phyloP scores from a whole-genome alignment of 139 green algal genomes.

The Chlorella sp. region DNA sequence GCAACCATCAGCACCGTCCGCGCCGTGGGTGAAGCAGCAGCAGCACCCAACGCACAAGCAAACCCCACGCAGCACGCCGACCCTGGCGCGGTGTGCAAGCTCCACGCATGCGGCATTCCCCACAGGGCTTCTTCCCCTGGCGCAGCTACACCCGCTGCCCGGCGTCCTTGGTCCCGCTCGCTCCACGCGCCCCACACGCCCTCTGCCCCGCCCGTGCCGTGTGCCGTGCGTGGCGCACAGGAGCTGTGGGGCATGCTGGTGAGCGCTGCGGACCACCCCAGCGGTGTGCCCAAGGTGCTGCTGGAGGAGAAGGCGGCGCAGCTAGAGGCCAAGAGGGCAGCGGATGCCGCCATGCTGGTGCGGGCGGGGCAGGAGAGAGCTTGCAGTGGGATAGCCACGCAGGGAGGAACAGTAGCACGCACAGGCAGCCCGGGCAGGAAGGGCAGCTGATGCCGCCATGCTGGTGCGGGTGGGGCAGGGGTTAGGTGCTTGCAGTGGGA shows the following conservation, averaged over 20 bases:
- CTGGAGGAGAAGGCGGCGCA: constrained; percentile 74
- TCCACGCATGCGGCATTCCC: neutral
- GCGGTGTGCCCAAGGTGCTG: constrained; percentile 76
- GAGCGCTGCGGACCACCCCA: constrained; percentile 56
- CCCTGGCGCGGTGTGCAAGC: too few species aligned
- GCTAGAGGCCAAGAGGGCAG: constrained; percentile 41
- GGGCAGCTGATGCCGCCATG: constrained; percentile 47
- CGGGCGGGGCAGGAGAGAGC: neutral
- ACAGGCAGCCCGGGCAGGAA: too few species aligned
- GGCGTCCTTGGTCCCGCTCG: too few species aligned
- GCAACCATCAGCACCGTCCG: neutral
- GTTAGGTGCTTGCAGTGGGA: neutral
- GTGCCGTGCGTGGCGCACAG: too few species aligned
- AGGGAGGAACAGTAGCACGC: neutral
- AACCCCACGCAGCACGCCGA: too few species aligned
- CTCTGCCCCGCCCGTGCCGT: too few species aligned
- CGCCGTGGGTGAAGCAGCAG: neutral
- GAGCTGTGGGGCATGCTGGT: constrained; percentile 83
- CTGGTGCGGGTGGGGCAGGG: constrained; percentile 25
- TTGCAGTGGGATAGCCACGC: too few species aligned
- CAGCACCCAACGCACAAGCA: too few species aligned
- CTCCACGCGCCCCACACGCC: too few species aligned
- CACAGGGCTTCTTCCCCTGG: neutral
- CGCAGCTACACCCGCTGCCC: too few species aligned
- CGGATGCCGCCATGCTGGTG: constrained; percentile 53